phyloP scores from a whole-genome alignment of 1,139 yeast species.

The Zhuliangozyma parablackwelliae region DNA sequence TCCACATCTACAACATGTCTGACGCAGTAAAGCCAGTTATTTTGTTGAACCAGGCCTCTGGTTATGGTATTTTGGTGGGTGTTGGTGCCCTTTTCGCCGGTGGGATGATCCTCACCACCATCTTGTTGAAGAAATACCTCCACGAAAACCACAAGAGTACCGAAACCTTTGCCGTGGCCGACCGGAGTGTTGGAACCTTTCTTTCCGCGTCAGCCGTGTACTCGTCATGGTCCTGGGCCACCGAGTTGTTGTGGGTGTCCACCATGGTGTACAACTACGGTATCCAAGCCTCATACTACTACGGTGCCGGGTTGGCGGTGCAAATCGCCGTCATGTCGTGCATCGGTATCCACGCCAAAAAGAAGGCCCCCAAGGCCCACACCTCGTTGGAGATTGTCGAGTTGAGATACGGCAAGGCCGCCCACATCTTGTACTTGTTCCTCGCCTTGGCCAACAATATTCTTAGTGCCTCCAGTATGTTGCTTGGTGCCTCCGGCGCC shows the following conservation, averaged over 20 bases:
- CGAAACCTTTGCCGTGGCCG: slow-evolving; percentile 28
- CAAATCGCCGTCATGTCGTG: slow-evolving; percentile 26
- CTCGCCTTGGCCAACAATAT: slow-evolving; percentile 29
- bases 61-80: slow-evolving; percentile 28
- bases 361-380: slow-evolving; percentile 26
- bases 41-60: slow-evolving; percentile 20
- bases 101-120: slow-evolving; percentile 25
- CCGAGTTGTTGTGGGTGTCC: slow-evolving; percentile 23
- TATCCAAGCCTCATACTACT: slow-evolving; percentile 23
- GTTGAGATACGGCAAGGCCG: slow-evolving; percentile 25
- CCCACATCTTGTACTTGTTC: slow-evolving; percentile 28
- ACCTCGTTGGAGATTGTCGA: slow-evolving; percentile 28
- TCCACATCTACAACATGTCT: too few relatives aligned
- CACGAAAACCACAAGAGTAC: slow-evolving; percentile 25
- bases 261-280: slow-evolving; percentile 28
- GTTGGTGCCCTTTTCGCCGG: slow-evolving; percentile 28
- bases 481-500: slow-evolving; percentile 35
- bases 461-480: slow-evolving; percentile 30
- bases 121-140: slow-evolving; percentile 19
- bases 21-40: slow-evolving; percentile 8
- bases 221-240: slow-evolving; percentile 29
- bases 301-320: slow-evolving; percentile 25
- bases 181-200: slow-evolving; percentile 22
- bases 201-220: slow-evolving; percentile 26
- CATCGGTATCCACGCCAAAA: slow-evolving; percentile 27